phyloP scores from a whole-genome alignment of 164 flowering plant species.

The Stephania cephalantha region DNA sequence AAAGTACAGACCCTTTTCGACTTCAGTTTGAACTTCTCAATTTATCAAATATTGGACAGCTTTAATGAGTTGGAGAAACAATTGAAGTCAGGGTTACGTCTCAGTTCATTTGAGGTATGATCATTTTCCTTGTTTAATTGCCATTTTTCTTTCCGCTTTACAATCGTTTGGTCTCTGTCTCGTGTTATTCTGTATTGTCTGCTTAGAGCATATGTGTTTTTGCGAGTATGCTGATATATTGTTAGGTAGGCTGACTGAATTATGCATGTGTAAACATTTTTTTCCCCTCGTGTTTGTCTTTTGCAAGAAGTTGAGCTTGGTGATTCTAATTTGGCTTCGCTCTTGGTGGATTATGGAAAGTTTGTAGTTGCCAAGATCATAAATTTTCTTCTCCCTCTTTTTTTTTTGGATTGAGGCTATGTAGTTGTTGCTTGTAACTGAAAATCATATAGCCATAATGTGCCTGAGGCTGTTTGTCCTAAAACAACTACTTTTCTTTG shows the following conservation, averaged over 20 bases:
- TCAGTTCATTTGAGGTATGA: constrained; percentile 48
- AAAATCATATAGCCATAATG: neutral
- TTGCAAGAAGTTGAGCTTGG: neutral
- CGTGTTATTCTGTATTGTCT: too few relatives aligned
- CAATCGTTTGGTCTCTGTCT: too few relatives aligned
- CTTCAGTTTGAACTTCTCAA: constrained; percentile 71
- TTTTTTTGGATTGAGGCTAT: neutral
- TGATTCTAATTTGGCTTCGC: neutral
- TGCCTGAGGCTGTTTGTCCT: neutral
- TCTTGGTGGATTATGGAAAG: neutral
- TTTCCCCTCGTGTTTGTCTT: neutral
- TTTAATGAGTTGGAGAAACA: constrained; percentile 26
- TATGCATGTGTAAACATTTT: too few relatives aligned
- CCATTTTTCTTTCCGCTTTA: constrained; percentile 7
- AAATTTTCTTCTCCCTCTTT: neutral
- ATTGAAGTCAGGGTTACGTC: constrained; percentile 16
- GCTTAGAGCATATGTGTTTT: too few relatives aligned
- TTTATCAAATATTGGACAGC: constrained; percentile 50
- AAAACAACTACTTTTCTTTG: neutral
- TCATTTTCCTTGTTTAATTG: constrained; percentile 4
- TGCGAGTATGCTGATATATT: too few relatives aligned
- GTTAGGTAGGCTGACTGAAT: too few relatives aligned
- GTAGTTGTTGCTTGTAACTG: neutral
- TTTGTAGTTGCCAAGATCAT: neutral
- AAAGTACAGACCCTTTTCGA: constrained; percentile 61